These are phyloP conservation scores for Schizonepeta tenuifolia DNA, from an alignment of 257 asterid species.

Conservation along the genomic window DNA sequence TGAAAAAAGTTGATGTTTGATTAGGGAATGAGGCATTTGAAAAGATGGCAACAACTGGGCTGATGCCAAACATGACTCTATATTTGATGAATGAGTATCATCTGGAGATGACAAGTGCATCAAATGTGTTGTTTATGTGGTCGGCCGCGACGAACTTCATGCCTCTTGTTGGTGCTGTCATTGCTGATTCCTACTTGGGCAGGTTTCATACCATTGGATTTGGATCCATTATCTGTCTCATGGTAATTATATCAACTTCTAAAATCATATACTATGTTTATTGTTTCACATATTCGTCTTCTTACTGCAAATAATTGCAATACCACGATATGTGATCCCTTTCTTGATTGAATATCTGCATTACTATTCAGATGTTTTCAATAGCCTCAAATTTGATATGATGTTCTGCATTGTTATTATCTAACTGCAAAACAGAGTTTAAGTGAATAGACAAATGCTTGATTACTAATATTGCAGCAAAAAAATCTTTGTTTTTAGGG, in stretches of 20 bases:
- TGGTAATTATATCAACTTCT: constrained; percentile 41
- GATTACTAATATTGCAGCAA: neutral
- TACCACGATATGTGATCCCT: no score
- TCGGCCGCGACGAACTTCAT: constrained; percentile 58
- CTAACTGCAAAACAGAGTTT: no score
- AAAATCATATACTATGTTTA: no score
- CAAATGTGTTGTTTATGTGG: constrained; percentile 65
- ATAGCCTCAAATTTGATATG: constrained; percentile 7
- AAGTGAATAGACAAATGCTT: neutral
- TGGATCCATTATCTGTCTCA: constrained; percentile 58
- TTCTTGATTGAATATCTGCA: no score
- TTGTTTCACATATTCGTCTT: no score
- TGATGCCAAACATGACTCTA: constrained; percentile 63
- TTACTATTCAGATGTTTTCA: no score
- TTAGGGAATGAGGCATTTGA: constrained; percentile 63
- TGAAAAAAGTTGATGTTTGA: no score
- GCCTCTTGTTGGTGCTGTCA: constrained; percentile 65
- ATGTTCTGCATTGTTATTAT: neutral
- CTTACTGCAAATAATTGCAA: no score
- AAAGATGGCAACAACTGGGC: constrained; percentile 58
- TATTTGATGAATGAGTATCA: constrained; percentile 62
- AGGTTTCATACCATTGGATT: constrained; percentile 59
- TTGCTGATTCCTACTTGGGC: constrained; percentile 70
- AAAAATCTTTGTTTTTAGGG: constrained; percentile 50
- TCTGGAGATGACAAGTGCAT: constrained; percentile 55